These are phyloP conservation scores for Vicia sativa DNA, from an alignment of 306 rosid species.

Conservation along the genomic window DNA sequence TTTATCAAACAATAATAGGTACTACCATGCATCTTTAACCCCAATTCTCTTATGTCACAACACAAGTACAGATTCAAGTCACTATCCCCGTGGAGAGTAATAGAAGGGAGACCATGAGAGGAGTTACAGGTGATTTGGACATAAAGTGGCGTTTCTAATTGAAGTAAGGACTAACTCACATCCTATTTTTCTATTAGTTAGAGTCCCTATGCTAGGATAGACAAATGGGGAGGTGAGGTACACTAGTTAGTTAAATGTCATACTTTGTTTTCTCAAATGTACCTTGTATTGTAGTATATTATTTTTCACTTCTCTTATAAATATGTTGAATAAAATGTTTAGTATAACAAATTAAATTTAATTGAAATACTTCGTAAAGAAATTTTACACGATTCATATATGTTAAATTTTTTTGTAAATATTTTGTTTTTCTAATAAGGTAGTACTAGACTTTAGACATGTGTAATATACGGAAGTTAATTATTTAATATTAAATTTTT, in stretches of 20 bases:
- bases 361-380: too few relatives aligned
- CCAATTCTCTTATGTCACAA: background rate
- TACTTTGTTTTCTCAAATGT: constrained; percentile 18
- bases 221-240: constrained; percentile 24
- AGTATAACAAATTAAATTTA: too few relatives aligned
- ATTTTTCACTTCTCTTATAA: background rate
- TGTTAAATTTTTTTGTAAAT: too few relatives aligned
- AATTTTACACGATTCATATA: too few relatives aligned
- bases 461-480: too few relatives aligned
- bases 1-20: constrained; percentile 1
- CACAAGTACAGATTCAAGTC: constrained; percentile 26
- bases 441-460: too few relatives aligned
- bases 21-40: background rate
- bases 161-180: constrained; percentile 27
- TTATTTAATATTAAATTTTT: too few relatives aligned
- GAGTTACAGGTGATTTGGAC: constrained; percentile 33
- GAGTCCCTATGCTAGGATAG: background rate
- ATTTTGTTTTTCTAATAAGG: too few relatives aligned
- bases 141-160: constrained; percentile 24
- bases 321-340: background rate
- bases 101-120: constrained; percentile 29
- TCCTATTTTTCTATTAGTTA: constrained; percentile 28
- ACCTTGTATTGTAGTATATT: background rate
- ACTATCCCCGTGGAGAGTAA: constrained; percentile 32
- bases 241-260: constrained; percentile 34